Conservation (phyloP, 176 grass and related monocot genomes). For the Alloteropsis semialata region DNA sequence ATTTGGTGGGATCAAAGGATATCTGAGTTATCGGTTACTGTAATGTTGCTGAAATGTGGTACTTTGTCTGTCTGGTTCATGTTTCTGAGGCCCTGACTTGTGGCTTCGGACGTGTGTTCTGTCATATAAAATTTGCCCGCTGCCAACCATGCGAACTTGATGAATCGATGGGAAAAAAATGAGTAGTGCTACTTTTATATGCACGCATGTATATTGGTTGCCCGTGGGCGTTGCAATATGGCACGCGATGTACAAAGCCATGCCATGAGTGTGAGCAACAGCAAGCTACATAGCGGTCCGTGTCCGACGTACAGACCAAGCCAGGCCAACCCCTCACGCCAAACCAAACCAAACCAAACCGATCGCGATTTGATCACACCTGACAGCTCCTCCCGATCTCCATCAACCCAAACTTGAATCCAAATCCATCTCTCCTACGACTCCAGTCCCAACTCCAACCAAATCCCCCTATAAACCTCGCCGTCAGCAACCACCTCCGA, state of each 20-base stretch:
- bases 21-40: not conserved
- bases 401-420: not conserved
- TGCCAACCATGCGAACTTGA: not conserved
- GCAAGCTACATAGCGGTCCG: not conserved
- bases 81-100: not conserved
- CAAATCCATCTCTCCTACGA: not conserved
- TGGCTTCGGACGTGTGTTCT: too few species aligned
- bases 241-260: not conserved
- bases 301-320: conserved; percentile 16
- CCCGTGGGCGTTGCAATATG: not conserved
- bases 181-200: not conserved
- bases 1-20: not conserved
- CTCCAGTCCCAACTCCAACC: not conserved
- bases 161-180: not conserved
- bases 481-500: not conserved
- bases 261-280: not conserved
- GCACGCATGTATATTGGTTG: not conserved
- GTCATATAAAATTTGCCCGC: not conserved
- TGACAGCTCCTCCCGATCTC: not conserved
- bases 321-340: not conserved
- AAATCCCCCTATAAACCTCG: not conserved
- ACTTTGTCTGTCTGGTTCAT: not conserved
- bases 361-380: not conserved
- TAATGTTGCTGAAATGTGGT: not conserved
- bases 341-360: conserved; percentile 14